Evolutionary conservation across 805 yeast species (phyloP).

Genomic region (Kluyveromyces starmeri): DNA sequence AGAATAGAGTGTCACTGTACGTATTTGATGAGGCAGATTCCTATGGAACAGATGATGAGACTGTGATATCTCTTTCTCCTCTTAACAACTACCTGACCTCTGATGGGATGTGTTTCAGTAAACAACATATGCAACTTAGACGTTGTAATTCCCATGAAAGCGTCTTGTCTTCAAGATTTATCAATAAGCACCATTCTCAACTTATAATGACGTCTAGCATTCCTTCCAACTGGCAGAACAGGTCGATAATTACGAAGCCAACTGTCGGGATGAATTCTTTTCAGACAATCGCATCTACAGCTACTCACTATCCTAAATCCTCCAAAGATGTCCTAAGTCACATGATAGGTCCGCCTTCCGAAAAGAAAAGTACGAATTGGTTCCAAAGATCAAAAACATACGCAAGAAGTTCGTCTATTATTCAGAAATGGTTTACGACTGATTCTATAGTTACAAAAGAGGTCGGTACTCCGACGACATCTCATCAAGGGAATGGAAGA

Average conservation of each 20-base stretch:
- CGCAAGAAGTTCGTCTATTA: neutral
- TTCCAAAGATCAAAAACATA: constrained; percentile 1
- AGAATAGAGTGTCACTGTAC: constrained; percentile 27
- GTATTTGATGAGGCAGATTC: constrained; percentile 21
- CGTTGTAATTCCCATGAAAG: constrained; percentile 29
- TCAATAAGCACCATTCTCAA: constrained; percentile 5
- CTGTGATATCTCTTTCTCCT: constrained; percentile 17
- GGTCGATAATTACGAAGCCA: neutral
- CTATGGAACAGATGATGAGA: constrained; percentile 18
- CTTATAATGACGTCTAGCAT: neutral
- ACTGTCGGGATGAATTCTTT: neutral
- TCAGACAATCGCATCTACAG: neutral
- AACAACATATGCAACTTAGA: constrained; percentile 18
- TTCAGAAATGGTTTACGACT: constrained; percentile 5
- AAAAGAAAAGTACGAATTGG: constrained; percentile 3
- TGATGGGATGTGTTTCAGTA: neutral
- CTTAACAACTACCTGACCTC: constrained; percentile 5
- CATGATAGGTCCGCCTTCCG: constrained; percentile 2
- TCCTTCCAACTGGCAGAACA: neutral
- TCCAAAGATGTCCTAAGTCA: constrained; percentile 7
- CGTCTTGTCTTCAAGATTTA: constrained; percentile 16
- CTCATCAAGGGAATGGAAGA: constrained; percentile 1
- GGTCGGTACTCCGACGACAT: constrained; percentile 4
- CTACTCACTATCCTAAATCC: neutral
- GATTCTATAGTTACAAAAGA: constrained; percentile 9